Base-by-base conservation (phyloP, 176 grass and related monocot species). In the Oryza brachyantha region DNA sequence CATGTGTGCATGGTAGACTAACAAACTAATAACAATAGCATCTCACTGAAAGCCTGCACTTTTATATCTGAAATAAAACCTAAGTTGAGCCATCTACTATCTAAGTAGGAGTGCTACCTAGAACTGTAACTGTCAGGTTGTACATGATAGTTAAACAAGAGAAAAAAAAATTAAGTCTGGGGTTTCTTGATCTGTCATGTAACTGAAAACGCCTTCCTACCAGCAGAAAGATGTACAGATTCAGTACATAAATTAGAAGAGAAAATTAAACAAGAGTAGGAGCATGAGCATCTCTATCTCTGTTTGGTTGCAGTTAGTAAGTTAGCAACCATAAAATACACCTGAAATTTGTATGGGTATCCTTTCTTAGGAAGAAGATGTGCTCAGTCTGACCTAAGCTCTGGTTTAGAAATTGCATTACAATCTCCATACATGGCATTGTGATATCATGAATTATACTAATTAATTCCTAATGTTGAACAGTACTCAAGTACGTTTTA, bases 301-400 rank as follows among this genome's bases (percentile, higher is more conserved):
- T 37, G 41, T 40, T 64, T 65, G n/a, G 29, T 73, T 43, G 9
- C 40, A 58, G 46, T 0, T 57, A 68, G 77, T 73, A 19, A 62
- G 24, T 21, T 13, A 13, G 0, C 8, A 65, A 74, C 80, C 60
- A 82, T 74, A 82, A 55, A 74, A 66, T 64, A 48, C 28, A 62
- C 14, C 31, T 10, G 16, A 24, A 62, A 52, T 37, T 21, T 46
- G 60, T 13, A 48, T 16, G 61, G 38, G 31, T 61, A 19, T 63
- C 62, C 6, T 21, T 55, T 67, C 0, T 4, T 28, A n/a, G 25
- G 7, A 40, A 36, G 21, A 37, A 58, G 16, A 21, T 2, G 59
- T 39, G 57, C 25, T 32, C 35, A 82, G 37, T 29, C 29, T 61
- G 60, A 24, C 16, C 25, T 40, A 52, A 52, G 35, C 4, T 24